Conservation (phyloP, 1,284 basidiomycete genomes). For the Singerocomus inundabilis region DNA sequence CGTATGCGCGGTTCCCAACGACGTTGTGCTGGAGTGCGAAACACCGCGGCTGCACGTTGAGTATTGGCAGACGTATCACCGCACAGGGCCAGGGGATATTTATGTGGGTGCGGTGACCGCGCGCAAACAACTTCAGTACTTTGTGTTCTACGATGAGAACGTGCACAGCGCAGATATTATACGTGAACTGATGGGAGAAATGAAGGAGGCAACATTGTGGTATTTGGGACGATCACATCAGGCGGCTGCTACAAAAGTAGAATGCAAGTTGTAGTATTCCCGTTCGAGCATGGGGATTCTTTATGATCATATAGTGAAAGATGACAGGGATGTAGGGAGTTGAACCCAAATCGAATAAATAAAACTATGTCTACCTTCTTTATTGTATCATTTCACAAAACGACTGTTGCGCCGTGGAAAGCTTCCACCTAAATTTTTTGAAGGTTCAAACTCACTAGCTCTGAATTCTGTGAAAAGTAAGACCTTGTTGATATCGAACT, state of each 20-base stretch:
- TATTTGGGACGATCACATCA: constrained; percentile 19
- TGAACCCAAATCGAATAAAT: too few relatives aligned
- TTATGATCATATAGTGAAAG: background rate
- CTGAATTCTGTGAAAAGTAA: too few relatives aligned
- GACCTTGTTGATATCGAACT: too few relatives aligned
- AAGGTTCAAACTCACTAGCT: too few relatives aligned
- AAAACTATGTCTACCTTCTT: too few relatives aligned
- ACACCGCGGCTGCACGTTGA: constrained; percentile 4
- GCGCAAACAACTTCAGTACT: constrained; percentile 14
- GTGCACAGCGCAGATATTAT: constrained; percentile 11
- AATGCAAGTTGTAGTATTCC: constrained; percentile 1
- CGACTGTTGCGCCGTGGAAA: too few relatives aligned
- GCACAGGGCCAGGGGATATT: constrained; percentile 4
- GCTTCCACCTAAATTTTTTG: too few relatives aligned
- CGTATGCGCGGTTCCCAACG: background rate
- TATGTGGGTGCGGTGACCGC: constrained; percentile 14
- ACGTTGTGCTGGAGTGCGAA: background rate
- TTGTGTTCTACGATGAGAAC: constrained; percentile 16
- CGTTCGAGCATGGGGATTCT: background rate
- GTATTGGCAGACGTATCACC: constrained; percentile 6
- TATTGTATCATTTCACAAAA: too few relatives aligned
- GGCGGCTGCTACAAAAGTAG: background rate
- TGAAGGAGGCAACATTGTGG: constrained; percentile 19
- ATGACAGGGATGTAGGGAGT: too few relatives aligned
- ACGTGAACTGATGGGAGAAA: constrained; percentile 20